Evolutionary conservation across 2,329 filamentous ascomycete species (phyloP).

Genomic region (Sarocladium oryzae): DNA sequence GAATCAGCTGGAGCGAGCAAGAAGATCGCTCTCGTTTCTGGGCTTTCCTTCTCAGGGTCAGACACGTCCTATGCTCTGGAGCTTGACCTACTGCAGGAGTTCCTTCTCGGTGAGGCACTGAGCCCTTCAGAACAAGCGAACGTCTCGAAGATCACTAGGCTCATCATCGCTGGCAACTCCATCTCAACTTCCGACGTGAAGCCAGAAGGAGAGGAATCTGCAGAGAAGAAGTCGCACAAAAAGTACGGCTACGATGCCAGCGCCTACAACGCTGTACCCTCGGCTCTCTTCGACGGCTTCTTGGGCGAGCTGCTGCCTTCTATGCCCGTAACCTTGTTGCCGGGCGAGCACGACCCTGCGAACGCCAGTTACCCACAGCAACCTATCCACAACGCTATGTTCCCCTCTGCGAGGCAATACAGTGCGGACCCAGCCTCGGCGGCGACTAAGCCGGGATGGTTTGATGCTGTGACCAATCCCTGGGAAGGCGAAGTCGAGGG

Average conservation of each 20-base stretch:
- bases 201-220: slow-evolving; percentile 27
- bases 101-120: slow-evolving; percentile 74
- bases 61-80: slow-evolving; percentile 66
- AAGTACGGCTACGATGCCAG: slow-evolving; percentile 94
- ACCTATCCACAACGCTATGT: slow-evolving; percentile 87
- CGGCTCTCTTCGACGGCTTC: slow-evolving; percentile 76
- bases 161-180: slow-evolving; percentile 90
- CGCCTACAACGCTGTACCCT: slow-evolving; percentile 80
- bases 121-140: slow-evolving; percentile 52
- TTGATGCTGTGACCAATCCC: slow-evolving; percentile 87
- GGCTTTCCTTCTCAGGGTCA: slow-evolving; percentile 73
- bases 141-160: slow-evolving; percentile 65
- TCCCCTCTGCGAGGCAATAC: slow-evolving; percentile 69
- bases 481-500: slow-evolving; percentile 89
- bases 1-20: slow-evolving; percentile 37
- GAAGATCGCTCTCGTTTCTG: slow-evolving; percentile 80
- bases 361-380: slow-evolving; percentile 89
- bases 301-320: slow-evolving; percentile 74
- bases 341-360: slow-evolving; percentile 78
- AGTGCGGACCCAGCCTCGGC: slow-evolving; percentile 36
- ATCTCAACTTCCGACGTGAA: slow-evolving; percentile 58
- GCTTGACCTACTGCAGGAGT: slow-evolving; percentile 76
- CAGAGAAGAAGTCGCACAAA: slow-evolving; percentile 50
- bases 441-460: slow-evolving; percentile 56
- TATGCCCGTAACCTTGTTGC: slow-evolving; percentile 82